Percentiles rank a stretch among this genome's conserved stretches.
Evolutionary conservation across 495 filamentous ascomycete species (phyloP).

Genomic region (Penicillium atrosanguineum): DNA sequence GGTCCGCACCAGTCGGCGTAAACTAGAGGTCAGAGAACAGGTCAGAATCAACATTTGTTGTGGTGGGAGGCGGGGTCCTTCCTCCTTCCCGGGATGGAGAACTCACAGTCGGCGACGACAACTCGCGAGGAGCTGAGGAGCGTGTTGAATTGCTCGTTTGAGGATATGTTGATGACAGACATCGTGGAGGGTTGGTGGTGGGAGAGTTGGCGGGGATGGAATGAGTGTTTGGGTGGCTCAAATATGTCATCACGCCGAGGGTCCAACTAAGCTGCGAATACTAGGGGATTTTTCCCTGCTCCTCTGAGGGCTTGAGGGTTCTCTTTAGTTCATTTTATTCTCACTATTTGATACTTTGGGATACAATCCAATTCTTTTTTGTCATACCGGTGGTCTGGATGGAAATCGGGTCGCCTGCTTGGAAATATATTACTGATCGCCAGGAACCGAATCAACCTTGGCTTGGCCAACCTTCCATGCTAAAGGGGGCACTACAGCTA

Average conservation of each 20-base stretch:
- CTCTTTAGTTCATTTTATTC: not conserved
- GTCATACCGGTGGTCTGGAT: not conserved
- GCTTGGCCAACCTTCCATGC: no score
- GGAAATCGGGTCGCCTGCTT: not conserved
- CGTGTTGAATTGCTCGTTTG: constrained; percentile 65
- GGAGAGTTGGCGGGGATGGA: constrained; percentile 12
- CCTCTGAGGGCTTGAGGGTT: not conserved
- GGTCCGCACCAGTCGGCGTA: constrained; percentile 85
- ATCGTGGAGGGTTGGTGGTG: constrained; percentile 18
- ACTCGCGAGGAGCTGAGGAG: constrained; percentile 66
- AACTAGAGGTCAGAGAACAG: constrained; percentile 50
- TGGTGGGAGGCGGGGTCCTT: constrained; percentile 1
- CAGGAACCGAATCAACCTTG: not conserved
- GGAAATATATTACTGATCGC: not conserved
- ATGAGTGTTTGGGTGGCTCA: constrained; percentile 22
- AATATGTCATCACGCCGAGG: constrained; percentile 36
- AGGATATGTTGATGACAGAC: constrained; percentile 67
- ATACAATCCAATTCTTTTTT: not conserved
- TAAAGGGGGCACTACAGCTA: no score
- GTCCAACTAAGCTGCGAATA: not conserved
- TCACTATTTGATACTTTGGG: not conserved
- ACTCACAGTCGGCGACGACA: constrained; percentile 85
- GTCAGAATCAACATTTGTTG: constrained; percentile 6
- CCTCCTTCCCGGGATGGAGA: not conserved
- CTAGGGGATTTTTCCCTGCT: not conserved